These are phyloP conservation scores for Avena eriantha DNA, from an alignment of 176 grass and related monocot species.

Conservation along the genomic window DNA sequence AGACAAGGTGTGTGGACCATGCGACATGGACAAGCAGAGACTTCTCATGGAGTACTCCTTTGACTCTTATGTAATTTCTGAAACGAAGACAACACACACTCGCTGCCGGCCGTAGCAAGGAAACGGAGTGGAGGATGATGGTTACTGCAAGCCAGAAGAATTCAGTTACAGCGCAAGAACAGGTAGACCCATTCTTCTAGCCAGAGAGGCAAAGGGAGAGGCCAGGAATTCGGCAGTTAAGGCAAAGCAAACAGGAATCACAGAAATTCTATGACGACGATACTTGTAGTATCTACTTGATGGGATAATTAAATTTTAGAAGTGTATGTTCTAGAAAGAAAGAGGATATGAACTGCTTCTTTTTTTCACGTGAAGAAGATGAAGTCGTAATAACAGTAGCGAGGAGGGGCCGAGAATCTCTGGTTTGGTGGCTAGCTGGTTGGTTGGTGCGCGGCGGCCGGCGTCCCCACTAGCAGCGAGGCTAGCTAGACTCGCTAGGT, in stretches of 20 bases:
- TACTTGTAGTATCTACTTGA: neutral
- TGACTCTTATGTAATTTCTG: neutral
- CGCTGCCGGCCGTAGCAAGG: neutral
- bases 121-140: neutral
- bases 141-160: neutral
- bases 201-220: neutral
- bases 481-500: neutral
- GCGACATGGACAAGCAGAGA: neutral
- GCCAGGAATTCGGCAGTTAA: neutral
- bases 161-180: slow-evolving; percentile 2
- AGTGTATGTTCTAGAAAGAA: neutral
- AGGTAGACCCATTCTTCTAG: neutral
- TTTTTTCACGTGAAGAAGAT: slow-evolving; percentile 6
- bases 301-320: neutral
- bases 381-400: neutral
- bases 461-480: neutral
- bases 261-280: neutral
- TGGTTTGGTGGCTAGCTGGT: neutral
- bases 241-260: neutral
- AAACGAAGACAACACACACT: neutral
- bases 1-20: neutral
- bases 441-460: slow-evolving; percentile 7
- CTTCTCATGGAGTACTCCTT: neutral
- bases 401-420: neutral
- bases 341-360: neutral